Evolutionary conservation across 805 yeast species (phyloP).

Genomic region (Tetrapisispora arboricola): DNA sequence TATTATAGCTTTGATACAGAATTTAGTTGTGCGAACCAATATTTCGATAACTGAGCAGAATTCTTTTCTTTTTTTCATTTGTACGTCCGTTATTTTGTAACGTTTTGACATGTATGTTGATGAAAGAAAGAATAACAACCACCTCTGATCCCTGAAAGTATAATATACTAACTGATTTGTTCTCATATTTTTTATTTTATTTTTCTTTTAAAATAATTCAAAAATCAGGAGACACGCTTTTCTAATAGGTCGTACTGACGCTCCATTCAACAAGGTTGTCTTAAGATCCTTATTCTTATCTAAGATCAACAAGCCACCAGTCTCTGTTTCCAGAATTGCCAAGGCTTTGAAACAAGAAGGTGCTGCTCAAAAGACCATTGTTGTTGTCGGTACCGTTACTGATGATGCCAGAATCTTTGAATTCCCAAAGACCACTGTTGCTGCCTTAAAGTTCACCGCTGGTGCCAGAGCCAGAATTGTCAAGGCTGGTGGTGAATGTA

Average conservation of each 20-base stretch:
- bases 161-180: constrained; percentile 28
- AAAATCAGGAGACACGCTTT: constrained; percentile 1
- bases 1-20: background rate
- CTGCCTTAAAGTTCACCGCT: constrained; percentile 99
- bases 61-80: constrained; percentile 12
- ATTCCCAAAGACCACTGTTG: constrained; percentile 95
- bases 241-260: constrained; percentile 85
- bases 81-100: background rate
- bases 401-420: constrained; percentile 91
- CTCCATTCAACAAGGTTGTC: constrained; percentile 96
- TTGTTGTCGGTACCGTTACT: constrained; percentile 98
- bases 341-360: constrained; percentile 75
- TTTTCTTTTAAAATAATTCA: background rate
- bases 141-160: constrained; percentile 1
- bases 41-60: constrained; percentile 41
- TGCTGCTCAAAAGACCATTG: constrained; percentile 84
- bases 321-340: constrained; percentile 84
- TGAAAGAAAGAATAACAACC: constrained; percentile 3
- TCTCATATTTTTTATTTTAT: constrained; percentile 4
- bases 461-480: constrained; percentile 95
- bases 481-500: constrained; percentile 99
- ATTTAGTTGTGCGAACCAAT: constrained; percentile 16
- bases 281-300: constrained; percentile 92
- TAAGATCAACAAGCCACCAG: constrained; percentile 99
- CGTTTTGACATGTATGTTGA: background rate